Percentiles rank a stretch among this genome's conserved stretches.
phyloP scores from a whole-genome alignment of 1,284 basidiomycete species.

The Cutaneotrichosporon mucoides region DNA sequence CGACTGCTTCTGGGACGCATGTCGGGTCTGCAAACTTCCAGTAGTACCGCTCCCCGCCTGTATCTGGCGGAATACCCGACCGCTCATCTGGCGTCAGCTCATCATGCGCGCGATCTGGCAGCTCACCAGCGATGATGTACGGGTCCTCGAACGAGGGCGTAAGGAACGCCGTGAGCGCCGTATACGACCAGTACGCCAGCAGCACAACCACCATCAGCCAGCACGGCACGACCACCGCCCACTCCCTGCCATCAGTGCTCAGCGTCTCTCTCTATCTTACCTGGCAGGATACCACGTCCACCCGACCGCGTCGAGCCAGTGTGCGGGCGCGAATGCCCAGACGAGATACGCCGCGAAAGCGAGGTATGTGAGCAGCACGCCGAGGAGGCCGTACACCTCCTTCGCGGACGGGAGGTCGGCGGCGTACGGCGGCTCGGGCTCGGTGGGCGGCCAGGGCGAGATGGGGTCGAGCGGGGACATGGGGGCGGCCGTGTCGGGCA shows the following conservation, averaged over 20 bases:
- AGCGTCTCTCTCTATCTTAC: constrained; percentile 50
- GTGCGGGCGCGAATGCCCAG: constrained; percentile 58
- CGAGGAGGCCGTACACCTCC: constrained; percentile 84
- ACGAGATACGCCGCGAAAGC: constrained; percentile 66
- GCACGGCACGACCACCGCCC: constrained; percentile 77
- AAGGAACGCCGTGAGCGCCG: constrained; percentile 64
- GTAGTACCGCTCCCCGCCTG: constrained; percentile 22
- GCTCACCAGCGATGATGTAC: constrained; percentile 60
- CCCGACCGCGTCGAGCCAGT: constrained; percentile 60
- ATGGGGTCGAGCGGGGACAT: constrained; percentile 55
- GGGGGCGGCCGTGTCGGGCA: background rate
- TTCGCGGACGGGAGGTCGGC: constrained; percentile 29
- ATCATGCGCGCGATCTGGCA: constrained; percentile 12
- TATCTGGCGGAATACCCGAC: constrained; percentile 1
- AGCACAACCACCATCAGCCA: constrained; percentile 69
- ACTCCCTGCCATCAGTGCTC: constrained; percentile 58
- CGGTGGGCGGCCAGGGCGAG: constrained; percentile 56
- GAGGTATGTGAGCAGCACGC: constrained; percentile 71
- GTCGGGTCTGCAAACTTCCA: constrained; percentile 43
- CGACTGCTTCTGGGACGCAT: constrained; percentile 64
- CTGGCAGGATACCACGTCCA: constrained; percentile 82
- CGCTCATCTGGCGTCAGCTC: constrained; percentile 9
- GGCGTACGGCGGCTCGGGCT: constrained; percentile 53
- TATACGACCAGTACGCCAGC: constrained; percentile 72
- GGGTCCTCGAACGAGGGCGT: constrained; percentile 68